These are phyloP conservation scores for Brassica carinata DNA, from an alignment of 345 rosid genomes.

Conservation along the genomic window DNA sequence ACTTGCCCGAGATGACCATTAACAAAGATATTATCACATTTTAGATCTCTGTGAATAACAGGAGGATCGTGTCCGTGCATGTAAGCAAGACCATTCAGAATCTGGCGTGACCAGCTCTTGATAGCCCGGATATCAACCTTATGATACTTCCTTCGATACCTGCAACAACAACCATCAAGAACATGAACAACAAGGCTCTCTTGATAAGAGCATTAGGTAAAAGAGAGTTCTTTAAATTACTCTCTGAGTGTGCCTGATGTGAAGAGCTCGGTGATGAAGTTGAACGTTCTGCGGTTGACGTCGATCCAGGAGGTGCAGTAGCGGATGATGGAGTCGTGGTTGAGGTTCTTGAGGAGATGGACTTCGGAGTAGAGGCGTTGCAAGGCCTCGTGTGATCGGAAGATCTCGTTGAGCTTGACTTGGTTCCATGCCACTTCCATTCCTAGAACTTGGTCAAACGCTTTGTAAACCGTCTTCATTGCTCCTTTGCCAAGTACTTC, in stretches of 20 bases:
- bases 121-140: constrained; percentile 69
- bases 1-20: constrained; percentile 96
- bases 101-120: constrained; percentile 92
- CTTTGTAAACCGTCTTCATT: constrained; percentile 89
- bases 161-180: constrained; percentile 20
- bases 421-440: constrained; percentile 99
- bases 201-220: neutral
- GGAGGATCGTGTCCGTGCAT: constrained; percentile 85
- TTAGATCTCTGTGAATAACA: constrained; percentile 92
- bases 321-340: constrained; percentile 72
- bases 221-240: constrained; percentile 44
- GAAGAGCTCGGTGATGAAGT: constrained; percentile 92
- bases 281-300: constrained; percentile 68
- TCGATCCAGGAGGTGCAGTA: constrained; percentile 82
- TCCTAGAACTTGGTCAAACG: constrained; percentile 79
- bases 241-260: constrained; percentile 92
- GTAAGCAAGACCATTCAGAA: constrained; percentile 70
- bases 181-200: neutral
- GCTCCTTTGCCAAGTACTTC: constrained; percentile 95
- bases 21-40: constrained; percentile 90
- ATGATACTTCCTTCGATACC: constrained; percentile 72
- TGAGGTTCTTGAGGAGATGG: constrained; percentile 81
- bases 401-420: constrained; percentile 66
- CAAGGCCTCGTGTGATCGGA: constrained; percentile 78
- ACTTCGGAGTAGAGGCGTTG: constrained; percentile 91